A percentile compares a stretch with the other conserved stretches of the same genome.
phyloP scores from a whole-genome alignment of 805 yeast genomes.

The Gaillardinia entomophila region DNA sequence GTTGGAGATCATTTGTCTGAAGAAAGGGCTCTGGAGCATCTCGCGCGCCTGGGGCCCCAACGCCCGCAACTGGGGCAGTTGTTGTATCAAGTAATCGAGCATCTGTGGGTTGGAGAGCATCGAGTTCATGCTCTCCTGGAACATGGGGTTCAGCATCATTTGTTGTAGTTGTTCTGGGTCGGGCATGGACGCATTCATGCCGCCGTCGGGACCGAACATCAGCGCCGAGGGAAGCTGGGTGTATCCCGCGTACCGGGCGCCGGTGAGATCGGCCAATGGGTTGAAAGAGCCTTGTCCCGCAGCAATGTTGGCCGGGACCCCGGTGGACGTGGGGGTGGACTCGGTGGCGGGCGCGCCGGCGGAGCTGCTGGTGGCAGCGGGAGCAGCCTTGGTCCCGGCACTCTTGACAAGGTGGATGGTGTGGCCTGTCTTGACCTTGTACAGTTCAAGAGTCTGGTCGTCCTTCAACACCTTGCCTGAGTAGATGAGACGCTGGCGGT shows the following conservation, averaged over 20 bases:
- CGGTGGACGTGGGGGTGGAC: slow-evolving; percentile 4
- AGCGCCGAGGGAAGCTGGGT: slow-evolving; percentile 81
- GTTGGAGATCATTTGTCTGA: slow-evolving; percentile 64
- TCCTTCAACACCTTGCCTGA: slow-evolving; percentile 94
- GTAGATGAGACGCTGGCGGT: slow-evolving; percentile 83
- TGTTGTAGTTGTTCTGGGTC: slow-evolving; percentile 67
- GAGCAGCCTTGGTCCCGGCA: slow-evolving; percentile 37
- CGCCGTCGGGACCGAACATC: slow-evolving; percentile 94
- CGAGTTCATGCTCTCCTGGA: slow-evolving; percentile 76
- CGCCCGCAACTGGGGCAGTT: slow-evolving; percentile 75
- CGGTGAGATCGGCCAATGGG: slow-evolving; percentile 87
- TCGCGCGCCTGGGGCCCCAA: slow-evolving; percentile 89
- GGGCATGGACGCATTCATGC: slow-evolving; percentile 66
- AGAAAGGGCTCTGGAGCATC: slow-evolving; percentile 76
- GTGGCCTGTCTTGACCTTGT: slow-evolving; percentile 81
- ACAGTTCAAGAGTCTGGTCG: slow-evolving; percentile 62
- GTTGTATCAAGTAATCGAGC: slow-evolving; percentile 74
- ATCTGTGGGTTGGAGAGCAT: slow-evolving; percentile 84
- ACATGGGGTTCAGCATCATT: slow-evolving; percentile 76
- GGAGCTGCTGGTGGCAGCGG: slow-evolving; percentile 11
- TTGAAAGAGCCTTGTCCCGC: slow-evolving; percentile 87
- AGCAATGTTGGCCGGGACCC: slow-evolving; percentile 72
- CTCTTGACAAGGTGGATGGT: slow-evolving; percentile 87
- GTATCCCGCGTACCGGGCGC: slow-evolving; percentile 93
- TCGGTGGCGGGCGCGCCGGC: slow-evolving; percentile 2